These are phyloP conservation scores for Sporothrix globosa DNA, from an alignment of 2,329 filamentous ascomycete genomes.

Conservation along the genomic window DNA sequence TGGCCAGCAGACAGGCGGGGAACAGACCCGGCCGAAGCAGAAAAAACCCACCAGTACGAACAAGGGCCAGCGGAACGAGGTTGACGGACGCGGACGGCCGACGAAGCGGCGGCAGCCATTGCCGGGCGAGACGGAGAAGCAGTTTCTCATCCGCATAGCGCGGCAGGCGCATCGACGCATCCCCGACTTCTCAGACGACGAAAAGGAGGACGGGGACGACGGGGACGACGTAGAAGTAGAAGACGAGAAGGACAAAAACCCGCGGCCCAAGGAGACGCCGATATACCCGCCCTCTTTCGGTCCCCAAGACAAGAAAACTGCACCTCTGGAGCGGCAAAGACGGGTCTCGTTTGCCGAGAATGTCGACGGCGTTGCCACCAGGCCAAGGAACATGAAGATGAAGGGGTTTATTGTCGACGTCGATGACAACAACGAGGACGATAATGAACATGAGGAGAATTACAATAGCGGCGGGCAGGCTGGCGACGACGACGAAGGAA, in stretches of 20 bases:
- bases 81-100: constrained; percentile 42
- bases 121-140: constrained; percentile 52
- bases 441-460: neutral
- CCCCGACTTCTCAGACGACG: constrained; percentile 34
- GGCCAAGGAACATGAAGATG: neutral
- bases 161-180: constrained; percentile 42
- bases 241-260: neutral
- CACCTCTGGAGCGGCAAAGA: neutral
- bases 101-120: constrained; percentile 47
- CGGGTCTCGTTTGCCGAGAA: constrained; percentile 11
- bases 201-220: constrained; percentile 24
- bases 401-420: neutral
- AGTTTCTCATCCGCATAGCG: constrained; percentile 55
- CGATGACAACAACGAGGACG: neutral
- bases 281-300: neutral
- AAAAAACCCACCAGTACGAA: neutral
- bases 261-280: neutral
- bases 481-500: neutral
- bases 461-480: neutral
- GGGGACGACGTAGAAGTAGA: constrained; percentile 25
- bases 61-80: constrained; percentile 21
- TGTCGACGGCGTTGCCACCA: neutral
- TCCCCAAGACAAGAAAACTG: neutral
- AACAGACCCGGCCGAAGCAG: neutral
- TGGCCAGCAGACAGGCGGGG: neutral